Base-by-base conservation (phyloP, 371 early-diverging fungal species). In the Coemansia sp. region DNA sequence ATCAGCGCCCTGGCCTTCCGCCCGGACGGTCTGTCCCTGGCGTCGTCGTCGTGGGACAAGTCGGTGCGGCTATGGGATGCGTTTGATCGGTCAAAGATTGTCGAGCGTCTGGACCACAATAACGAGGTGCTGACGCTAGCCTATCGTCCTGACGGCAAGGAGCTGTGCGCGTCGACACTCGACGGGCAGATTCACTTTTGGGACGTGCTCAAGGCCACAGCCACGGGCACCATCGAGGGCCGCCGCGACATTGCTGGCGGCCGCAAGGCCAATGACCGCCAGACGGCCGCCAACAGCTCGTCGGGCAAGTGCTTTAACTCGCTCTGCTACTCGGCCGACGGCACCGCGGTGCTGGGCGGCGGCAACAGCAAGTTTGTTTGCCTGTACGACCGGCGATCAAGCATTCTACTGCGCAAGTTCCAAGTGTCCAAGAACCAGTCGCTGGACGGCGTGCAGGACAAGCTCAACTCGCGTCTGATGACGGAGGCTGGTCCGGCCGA, bases 291-390 rank as follows among this genome's bases (percentile, higher is more conserved):
- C 14, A 96, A 97, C 79, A 83, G 86, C 43, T 75, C 90, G 0
- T 86, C 91, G 6, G 92, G 90, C 62, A 93, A 95, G 80, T 83
- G 85, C 67, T 98, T 99, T 83, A 95, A 86, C 63, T 88, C 93
- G 10, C 59, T 99, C 10, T 90, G 91, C 81, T 99, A 96, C 73
- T 94, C 94, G 1, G 90, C 94, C 13, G 99, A 99, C 70, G 98
- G 99, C 9, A 77, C 87, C 6, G 85, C 88, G 38, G 79, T 99
- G 31, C 81, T 99, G 66, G 96, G 91, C 48, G 96, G 97, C 30
- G 98, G 99, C 36, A 92, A 90, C 73, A 90, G 90, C 76, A 94
- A 93, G 76, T 94, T 88, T 76, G 90, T 99, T 9, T 97, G 98
- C 79, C 86, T 99, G 55, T 99, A 98, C 76, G 93, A 98, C 75